phyloP scores from a whole-genome alignment of 2,329 filamentous ascomycete genomes.

The Anthostomella pinea region DNA sequence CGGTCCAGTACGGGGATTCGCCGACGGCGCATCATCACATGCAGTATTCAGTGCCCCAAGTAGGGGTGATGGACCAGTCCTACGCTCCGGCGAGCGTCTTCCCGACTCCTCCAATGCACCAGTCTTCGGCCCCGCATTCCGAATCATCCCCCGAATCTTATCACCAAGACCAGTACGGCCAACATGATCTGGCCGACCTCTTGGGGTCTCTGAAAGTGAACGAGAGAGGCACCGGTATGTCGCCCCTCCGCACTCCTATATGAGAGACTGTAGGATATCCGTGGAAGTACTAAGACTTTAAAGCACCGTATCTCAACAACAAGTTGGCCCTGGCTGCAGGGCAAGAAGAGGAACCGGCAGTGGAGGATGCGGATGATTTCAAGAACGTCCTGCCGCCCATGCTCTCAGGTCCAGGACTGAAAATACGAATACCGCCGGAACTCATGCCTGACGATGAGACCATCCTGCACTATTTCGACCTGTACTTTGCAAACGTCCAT shows the following conservation, averaged over 20 bases:
- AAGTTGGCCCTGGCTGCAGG: slow-evolving; percentile 41
- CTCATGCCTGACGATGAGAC: slow-evolving; percentile 89
- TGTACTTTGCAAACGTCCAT: slow-evolving; percentile 88
- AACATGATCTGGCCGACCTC: slow-evolving; percentile 73
- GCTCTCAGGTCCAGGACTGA: slow-evolving; percentile 66
- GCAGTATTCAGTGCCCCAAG: slow-evolving; percentile 52
- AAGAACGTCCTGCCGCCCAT: slow-evolving; percentile 69
- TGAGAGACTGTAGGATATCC: slow-evolving; percentile 12
- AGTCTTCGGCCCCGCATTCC: slow-evolving; percentile 33
- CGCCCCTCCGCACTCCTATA: slow-evolving; percentile 1
- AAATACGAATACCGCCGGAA: slow-evolving; percentile 84
- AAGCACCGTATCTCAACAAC: slow-evolving; percentile 81
- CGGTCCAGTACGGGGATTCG: slow-evolving; percentile 46
- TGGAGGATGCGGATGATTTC: slow-evolving; percentile 71
- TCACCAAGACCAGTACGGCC: slow-evolving; percentile 62
- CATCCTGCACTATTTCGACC: slow-evolving; percentile 78
- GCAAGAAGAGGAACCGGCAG: slow-evolving; percentile 57
- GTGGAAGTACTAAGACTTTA: slow-evolving; percentile 5
- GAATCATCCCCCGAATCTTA: slow-evolving; percentile 49
- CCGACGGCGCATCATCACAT: slow-evolving; percentile 45
- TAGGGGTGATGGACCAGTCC: slow-evolving; percentile 49
- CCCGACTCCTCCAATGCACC: slow-evolving; percentile 51
- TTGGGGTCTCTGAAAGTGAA: slow-evolving; percentile 86
- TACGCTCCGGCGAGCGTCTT: slow-evolving; percentile 51
- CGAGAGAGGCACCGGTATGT: slow-evolving; percentile 77